Evolutionary conservation across 148 eudicot species (phyloP).

Genomic region (Oxyria digyna): DNA sequence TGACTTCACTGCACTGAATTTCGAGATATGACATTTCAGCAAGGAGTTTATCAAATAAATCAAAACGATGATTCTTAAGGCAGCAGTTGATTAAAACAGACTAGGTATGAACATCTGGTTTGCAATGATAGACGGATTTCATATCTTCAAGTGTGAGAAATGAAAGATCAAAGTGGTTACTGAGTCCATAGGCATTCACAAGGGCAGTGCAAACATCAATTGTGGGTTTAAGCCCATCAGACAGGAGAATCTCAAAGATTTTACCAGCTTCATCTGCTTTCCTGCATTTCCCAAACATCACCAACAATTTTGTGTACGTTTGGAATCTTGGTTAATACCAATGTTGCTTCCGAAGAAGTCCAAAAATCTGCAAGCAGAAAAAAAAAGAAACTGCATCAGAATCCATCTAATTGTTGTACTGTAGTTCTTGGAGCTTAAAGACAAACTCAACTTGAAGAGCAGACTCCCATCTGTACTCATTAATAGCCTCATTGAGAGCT

Average conservation of each 20-base stretch:
- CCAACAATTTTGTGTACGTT: conserved; percentile 65
- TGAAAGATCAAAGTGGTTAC: conserved; percentile 60
- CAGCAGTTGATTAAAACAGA: conserved; percentile 59
- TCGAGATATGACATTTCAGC: conserved; percentile 64
- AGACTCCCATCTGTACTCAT: conserved; percentile 45
- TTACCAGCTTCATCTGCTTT: conserved; percentile 57
- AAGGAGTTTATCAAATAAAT: conserved; percentile 37
- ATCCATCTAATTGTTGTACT: conserved; percentile 2
- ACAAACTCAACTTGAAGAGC: conserved; percentile 55
- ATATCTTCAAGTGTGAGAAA: conserved; percentile 44
- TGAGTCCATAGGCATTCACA: conserved; percentile 54
- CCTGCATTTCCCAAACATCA: conserved; percentile 80
- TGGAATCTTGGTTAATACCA: conserved; percentile 77
- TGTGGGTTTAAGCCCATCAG: conserved; percentile 71
- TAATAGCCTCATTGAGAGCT: conserved; percentile 54
- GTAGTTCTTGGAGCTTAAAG: neutral
- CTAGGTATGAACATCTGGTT: conserved; percentile 78
- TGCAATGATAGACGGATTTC: conserved; percentile 57
- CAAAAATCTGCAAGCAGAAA: conserved; percentile 41
- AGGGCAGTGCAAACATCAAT: conserved; percentile 71
- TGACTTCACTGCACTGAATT: conserved; percentile 42
- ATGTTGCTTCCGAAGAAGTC: conserved; percentile 77
- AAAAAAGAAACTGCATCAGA: neutral
- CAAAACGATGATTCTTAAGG: conserved; percentile 40
- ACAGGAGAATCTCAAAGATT: conserved; percentile 52